Evolutionary conservation across 2,329 filamentous ascomycete genomes (phyloP), one percentile per base, ranked within the genome.

Genomic region (Ophiostoma himal-ulmi): DNA sequence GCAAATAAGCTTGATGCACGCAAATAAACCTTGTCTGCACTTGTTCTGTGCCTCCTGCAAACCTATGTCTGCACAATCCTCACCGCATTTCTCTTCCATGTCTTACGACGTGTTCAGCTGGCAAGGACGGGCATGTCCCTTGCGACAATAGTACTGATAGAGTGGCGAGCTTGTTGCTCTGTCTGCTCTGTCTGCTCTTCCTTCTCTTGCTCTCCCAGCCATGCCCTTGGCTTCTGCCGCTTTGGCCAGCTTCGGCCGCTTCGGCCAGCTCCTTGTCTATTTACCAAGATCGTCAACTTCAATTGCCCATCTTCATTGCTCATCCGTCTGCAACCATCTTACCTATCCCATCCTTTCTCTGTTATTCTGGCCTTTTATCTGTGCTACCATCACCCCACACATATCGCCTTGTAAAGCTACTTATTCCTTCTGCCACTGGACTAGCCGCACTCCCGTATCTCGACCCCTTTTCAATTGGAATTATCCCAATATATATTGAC

Each of bases 371-470:
- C 37, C 37, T 48, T 48, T 7, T 48, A 39, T 20, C 20, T n/a
- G 44, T 48, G 10, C 17, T 30, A 30, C 30, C 30, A 30, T 20
- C 17, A 48, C 44, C 17, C 44, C 44, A 48, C 44, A 48, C 14
- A 17, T 39, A 39, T 13, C 37, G 37, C 6, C 37, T 39, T 7
- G 13, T 17, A 44, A 41, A 17, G n/a, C n/a, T n/a, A n/a, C n/a
- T n/a, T n/a, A n/a, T n/a, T 44, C 41, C 41, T 13, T 41, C 20
- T 54, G 5, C 48, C 20, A 20, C 44, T 20, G 7, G n/a, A 26
- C 52, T 57, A 57, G 52, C 52, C 52, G 52, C 52, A 22, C 44
- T 57, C 13, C 39, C n/a, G 52, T 57, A 57, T 57, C 52, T 54
- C 7, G 52, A 57, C 52, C 52, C 52, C 52, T 57, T 57, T 57